These are phyloP conservation scores for Xylaria sp. DNA, from an alignment of 2,329 filamentous ascomycete genomes.

Conservation along the genomic window DNA sequence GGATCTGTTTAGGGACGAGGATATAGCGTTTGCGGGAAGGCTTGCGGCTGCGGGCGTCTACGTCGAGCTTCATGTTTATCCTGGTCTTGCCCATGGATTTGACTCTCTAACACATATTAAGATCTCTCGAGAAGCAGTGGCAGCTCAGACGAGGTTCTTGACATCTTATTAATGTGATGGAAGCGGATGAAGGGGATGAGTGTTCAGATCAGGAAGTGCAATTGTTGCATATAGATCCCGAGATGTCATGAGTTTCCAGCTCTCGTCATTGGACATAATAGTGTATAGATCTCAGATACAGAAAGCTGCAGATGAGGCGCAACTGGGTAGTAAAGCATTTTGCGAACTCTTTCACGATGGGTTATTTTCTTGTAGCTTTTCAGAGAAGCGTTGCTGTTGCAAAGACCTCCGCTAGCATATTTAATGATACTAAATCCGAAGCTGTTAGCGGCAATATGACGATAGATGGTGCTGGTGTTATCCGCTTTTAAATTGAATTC, in stretches of 20 bases:
- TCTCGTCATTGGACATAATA: not conserved
- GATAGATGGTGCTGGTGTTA: not conserved
- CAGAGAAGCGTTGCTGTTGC: not conserved
- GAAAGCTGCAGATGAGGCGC: not conserved
- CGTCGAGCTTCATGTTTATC: slow-evolving; percentile 47
- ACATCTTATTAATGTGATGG: slow-evolving; percentile 22
- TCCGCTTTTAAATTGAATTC: not conserved
- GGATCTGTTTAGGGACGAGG: slow-evolving; percentile 46
- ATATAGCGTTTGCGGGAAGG: slow-evolving; percentile 40
- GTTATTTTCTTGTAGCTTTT: not conserved
- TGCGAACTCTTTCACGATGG: not conserved
- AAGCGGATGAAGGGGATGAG: not conserved
- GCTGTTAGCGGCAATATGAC: not conserved
- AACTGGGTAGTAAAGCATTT: not conserved
- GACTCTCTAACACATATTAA: slow-evolving; percentile 11
- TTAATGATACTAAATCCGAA: not conserved
- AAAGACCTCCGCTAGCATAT: not conserved
- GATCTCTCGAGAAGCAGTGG: slow-evolving; percentile 16
- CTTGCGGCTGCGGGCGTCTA: slow-evolving; percentile 41
- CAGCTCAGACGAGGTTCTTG: slow-evolving; percentile 26
- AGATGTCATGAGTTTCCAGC: not conserved
- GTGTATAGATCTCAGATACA: not conserved
- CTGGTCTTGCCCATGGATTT: slow-evolving; percentile 42
- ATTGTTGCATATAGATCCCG: too few species aligned
- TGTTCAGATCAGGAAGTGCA: too few species aligned